Base-by-base conservation (phyloP, 805 yeast species). In the Jamesozyma piceae region DNA sequence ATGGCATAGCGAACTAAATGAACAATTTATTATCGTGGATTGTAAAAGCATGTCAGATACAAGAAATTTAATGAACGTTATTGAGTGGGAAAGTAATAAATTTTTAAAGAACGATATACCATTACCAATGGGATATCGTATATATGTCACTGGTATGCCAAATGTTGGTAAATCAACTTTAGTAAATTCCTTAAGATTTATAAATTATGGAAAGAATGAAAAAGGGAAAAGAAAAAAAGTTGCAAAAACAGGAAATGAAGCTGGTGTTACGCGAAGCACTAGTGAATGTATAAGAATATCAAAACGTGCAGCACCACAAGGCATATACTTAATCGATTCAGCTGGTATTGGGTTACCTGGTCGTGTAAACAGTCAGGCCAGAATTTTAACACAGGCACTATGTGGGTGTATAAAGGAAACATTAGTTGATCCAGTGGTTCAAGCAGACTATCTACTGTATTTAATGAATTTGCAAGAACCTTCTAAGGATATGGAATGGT, bases 141-240 rank as follows among this genome's bases (percentile, higher is more conserved):
- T 84, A 44, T 68, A 89, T 68, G 75, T 90, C 36, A 79, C 82
- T 5, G 98, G 98, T 0, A 84, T 92, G 92, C 98, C 98, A 1
- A 92, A 92, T 58, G 95, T 88, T n/a, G 98, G 98, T 0, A 92
- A 92, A 62, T 83, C 95, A 11, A 82, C 96, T 0, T 59, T 92
- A 38, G 81, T 89, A 22, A 92, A 92, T 55, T 69, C 81, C 0
- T 64, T 89, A 39, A 64, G 96, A 45, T 65, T 64, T 6, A 69
- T 72, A 2, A 62, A 57, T 38, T 30, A 33, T 26, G 55, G 61
- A 1, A 45, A 55, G 5, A 53, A 51, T 28, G 44, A 45, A 24
- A 39, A 34, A 3, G 45, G 33, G 9, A 57, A 54, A 17, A 57
- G 53, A 19, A 66, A 69, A 43, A 83, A 82, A 53, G 97, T 85